Percentiles rank a stretch among this genome's conserved stretches.
Conservation (phyloP, 2,329 filamentous ascomycete species). For the Epichloe hybrida region DNA sequence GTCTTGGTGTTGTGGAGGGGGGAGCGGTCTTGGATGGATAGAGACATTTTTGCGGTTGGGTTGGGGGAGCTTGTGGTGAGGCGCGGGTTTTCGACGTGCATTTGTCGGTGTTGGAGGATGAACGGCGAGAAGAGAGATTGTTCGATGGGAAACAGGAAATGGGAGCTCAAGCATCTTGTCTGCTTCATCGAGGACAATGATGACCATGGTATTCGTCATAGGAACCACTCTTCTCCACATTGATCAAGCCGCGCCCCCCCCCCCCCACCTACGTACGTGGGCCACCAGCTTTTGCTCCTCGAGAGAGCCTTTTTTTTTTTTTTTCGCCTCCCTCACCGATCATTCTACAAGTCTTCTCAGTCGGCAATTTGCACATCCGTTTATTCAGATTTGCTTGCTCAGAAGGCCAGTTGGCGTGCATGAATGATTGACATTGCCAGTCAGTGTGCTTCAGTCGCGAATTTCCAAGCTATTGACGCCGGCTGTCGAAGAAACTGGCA, state of each 20-base stretch:
- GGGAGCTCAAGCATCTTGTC: no score
- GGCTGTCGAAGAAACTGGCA: background rate
- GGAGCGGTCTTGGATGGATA: constrained; percentile 9
- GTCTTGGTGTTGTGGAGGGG: constrained; percentile 11
- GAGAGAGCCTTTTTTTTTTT: background rate
- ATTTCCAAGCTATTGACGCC: background rate
- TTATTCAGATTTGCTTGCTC: background rate
- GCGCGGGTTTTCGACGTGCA: background rate
- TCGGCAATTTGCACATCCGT: no score
- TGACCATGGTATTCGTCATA: constrained; percentile 1
- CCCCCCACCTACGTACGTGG: background rate
- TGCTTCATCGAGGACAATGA: background rate
- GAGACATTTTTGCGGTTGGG: background rate
- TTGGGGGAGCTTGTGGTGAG: background rate
- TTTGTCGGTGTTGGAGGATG: no score
- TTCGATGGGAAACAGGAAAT: no score
- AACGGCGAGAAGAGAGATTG: no score
- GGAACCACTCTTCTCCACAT: constrained; percentile 4
- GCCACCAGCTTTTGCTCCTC: background rate
- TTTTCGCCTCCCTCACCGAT: background rate
- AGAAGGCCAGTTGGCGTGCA: background rate
- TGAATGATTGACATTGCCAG: no score
- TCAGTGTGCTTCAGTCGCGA: background rate
- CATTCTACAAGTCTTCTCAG: background rate
- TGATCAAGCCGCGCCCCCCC: background rate